Percentiles rank a stretch among this genome's conserved stretches.
These are phyloP conservation scores for Beauveria sp. DNA, from an alignment of 2,329 filamentous ascomycete species.

Conservation along the genomic window DNA sequence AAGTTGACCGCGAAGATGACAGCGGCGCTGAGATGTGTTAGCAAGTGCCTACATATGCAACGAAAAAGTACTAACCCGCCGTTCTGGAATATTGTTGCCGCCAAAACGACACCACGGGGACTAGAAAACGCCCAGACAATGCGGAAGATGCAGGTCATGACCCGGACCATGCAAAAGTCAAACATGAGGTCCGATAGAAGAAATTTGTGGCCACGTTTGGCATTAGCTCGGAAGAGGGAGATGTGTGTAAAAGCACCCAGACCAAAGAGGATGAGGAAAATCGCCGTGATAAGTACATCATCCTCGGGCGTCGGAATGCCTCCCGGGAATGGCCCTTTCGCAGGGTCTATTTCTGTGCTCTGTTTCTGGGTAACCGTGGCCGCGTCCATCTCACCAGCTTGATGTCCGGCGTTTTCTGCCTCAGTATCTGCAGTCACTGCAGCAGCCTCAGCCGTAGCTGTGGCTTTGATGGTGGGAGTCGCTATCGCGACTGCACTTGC, in stretches of 20 bases:
- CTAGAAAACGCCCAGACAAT: slow-evolving; percentile 26
- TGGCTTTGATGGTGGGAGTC: neutral
- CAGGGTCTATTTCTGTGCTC: neutral
- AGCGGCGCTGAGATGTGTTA: slow-evolving; percentile 19
- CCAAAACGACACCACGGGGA: slow-evolving; percentile 22
- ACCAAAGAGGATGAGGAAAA: slow-evolving; percentile 20
- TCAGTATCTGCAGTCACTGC: neutral
- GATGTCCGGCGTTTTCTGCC: neutral
- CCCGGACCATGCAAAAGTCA: slow-evolving; percentile 29
- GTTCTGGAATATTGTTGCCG: slow-evolving; percentile 28
- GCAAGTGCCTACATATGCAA: neutral
- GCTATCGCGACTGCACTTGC: neutral
- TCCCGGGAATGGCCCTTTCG: slow-evolving; percentile 4
- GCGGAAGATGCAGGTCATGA: slow-evolving; percentile 26
- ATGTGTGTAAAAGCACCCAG: slow-evolving; percentile 19
- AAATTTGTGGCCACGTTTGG: slow-evolving; percentile 29
- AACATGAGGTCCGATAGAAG: slow-evolving; percentile 28
- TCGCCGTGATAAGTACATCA: slow-evolving; percentile 19
- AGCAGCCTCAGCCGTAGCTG: neutral
- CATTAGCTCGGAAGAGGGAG: slow-evolving; percentile 21
- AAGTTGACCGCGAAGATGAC: slow-evolving; percentile 30
- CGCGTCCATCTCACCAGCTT: neutral
- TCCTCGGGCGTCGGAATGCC: neutral
- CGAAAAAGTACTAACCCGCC: slow-evolving; percentile 21
- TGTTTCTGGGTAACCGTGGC: neutral